A percentile compares a stretch with the other conserved stretches of the same genome.
Evolutionary conservation across 306 rosid species (phyloP).

Genomic region (Citrullus mucosospermus): DNA sequence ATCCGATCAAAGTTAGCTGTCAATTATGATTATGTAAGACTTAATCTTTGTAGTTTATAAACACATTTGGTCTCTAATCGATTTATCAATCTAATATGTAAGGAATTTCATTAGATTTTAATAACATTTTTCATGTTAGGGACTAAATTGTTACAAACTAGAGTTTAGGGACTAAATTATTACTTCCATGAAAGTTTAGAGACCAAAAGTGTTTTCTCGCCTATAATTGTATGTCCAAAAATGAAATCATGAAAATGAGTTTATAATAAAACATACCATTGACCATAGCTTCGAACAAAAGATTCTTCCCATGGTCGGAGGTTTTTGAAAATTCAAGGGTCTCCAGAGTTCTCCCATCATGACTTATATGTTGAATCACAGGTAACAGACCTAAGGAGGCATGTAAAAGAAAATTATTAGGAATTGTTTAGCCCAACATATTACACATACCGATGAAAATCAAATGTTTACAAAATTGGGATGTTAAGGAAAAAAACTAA

Average conservation of each 20-base stretch:
- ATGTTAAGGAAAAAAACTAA: neutral
- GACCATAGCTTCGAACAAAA: constrained; percentile 44
- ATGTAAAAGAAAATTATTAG: neutral
- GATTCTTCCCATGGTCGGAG: constrained; percentile 27
- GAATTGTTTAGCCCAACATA: neutral
- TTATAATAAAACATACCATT: constrained; percentile 38
- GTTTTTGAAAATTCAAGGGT: constrained; percentile 40
- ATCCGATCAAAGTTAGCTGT: neutral
- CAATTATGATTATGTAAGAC: neutral
- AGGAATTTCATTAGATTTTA: neutral
- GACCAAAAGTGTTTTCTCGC: no score
- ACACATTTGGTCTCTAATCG: neutral
- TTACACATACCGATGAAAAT: neutral
- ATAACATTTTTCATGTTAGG: neutral
- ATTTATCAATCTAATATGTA: neutral
- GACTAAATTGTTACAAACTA: no score
- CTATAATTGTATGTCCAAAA: neutral
- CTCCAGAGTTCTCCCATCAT: constrained; percentile 47
- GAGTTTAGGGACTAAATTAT: no score
- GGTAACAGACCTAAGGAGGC: constrained; percentile 58
- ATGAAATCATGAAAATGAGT: constrained; percentile 9
- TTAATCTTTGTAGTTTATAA: neutral
- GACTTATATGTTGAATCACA: constrained; percentile 44
- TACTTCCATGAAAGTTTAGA: no score
- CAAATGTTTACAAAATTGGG: neutral